A percentile compares a stretch with the other conserved stretches of the same genome.
Evolutionary conservation across 2,329 filamentous ascomycete species (phyloP).

Genomic region (Talaromyces marneffei): DNA sequence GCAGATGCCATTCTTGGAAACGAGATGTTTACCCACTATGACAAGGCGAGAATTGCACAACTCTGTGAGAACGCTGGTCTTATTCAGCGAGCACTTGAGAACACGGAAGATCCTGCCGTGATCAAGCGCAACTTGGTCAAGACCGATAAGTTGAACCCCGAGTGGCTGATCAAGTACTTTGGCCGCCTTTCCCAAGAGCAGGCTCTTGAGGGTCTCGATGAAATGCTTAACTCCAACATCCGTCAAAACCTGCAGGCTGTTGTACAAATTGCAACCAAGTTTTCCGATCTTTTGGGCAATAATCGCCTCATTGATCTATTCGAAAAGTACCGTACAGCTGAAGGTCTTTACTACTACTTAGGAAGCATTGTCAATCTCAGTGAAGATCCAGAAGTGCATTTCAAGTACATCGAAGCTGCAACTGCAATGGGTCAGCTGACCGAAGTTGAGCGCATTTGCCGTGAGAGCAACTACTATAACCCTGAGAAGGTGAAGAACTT

Average conservation of each 20-base stretch:
- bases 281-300: slow-evolving; percentile 89
- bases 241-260: slow-evolving; percentile 94
- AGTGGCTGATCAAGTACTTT: slow-evolving; percentile 91
- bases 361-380: slow-evolving; percentile 97
- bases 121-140: slow-evolving; percentile 87
- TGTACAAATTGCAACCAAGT: slow-evolving; percentile 94
- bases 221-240: slow-evolving; percentile 95
- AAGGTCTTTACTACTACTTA: slow-evolving; percentile 96
- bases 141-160: slow-evolving; percentile 77
- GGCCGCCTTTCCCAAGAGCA: slow-evolving; percentile 93
- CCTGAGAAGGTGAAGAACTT: slow-evolving; percentile 98
- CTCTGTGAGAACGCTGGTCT: slow-evolving; percentile 92
- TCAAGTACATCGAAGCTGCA: slow-evolving; percentile 98
- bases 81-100: slow-evolving; percentile 79
- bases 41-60: slow-evolving; percentile 79
- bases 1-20: slow-evolving; percentile 97
- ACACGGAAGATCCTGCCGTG: slow-evolving; percentile 82
- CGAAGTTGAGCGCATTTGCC: slow-evolving; percentile 94
- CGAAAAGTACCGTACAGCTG: slow-evolving; percentile 94
- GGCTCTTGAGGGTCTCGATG: slow-evolving; percentile 86
- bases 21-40: slow-evolving; percentile 97
- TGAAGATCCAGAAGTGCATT: slow-evolving; percentile 90
- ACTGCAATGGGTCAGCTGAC: slow-evolving; percentile 89
- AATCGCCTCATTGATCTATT: slow-evolving; percentile 84
- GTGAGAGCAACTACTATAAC: slow-evolving; percentile 86